A percentile compares a stretch with the other conserved stretches of the same genome.
These are phyloP conservation scores for Pythium apleroticum DNA, from an alignment of 352 stramenopile species.

Conservation along the genomic window DNA sequence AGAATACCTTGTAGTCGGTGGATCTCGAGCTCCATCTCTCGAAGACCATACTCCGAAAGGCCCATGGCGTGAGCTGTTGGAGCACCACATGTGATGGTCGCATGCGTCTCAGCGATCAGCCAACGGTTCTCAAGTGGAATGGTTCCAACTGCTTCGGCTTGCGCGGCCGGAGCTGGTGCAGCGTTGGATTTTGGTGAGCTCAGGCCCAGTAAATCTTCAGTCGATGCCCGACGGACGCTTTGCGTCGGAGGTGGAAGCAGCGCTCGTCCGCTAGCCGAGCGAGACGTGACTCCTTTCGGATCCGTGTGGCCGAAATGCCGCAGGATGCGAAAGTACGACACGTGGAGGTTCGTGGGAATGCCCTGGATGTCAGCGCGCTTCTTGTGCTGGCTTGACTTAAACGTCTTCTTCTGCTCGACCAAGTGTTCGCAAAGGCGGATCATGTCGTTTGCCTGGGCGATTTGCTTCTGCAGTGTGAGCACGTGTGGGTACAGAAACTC, in stretches of 20 bases:
- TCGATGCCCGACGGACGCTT: constrained; percentile 36
- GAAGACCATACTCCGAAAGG: constrained; percentile 66
- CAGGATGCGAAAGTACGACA: constrained; percentile 84
- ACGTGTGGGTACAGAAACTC: constrained; percentile 77
- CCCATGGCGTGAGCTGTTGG: constrained; percentile 83
- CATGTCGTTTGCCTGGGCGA: constrained; percentile 62
- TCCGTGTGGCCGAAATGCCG: constrained; percentile 40
- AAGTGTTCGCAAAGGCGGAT: constrained; percentile 64
- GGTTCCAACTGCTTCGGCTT: background rate
- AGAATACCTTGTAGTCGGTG: constrained; percentile 60
- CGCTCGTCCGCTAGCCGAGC: constrained; percentile 8
- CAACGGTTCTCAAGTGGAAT: constrained; percentile 29
- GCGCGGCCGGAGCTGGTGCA: constrained; percentile 5
- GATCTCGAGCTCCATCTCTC: constrained; percentile 84
- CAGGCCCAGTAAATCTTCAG: constrained; percentile 57
- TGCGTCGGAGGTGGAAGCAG: constrained; percentile 13
- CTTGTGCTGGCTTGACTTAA: constrained; percentile 85
- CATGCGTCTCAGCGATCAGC: constrained; percentile 57
- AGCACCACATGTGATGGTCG: constrained; percentile 77
- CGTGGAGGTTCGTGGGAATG: constrained; percentile 82
- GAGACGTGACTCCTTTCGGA: constrained; percentile 1
- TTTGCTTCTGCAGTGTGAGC: constrained; percentile 61
- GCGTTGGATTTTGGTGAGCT: constrained; percentile 16
- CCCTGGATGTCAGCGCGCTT: constrained; percentile 78
- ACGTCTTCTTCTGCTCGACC: constrained; percentile 71